Conservation (phyloP, 371 early-diverging fungal species). For the Syncephalastrum monosporum region DNA sequence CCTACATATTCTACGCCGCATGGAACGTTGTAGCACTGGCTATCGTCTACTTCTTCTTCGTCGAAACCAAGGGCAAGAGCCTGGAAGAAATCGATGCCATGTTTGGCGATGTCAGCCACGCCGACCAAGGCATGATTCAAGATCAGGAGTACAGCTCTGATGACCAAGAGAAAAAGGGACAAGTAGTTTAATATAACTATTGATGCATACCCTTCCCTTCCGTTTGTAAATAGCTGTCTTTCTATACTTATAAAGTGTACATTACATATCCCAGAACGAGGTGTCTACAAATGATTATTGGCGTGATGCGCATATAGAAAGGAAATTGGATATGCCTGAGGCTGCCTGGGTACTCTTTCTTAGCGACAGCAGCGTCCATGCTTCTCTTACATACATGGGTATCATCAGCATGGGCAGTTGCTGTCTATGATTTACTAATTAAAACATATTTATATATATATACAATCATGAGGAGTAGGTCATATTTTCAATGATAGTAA, state of each 20-base stretch:
- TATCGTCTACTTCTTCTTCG: slow-evolving; percentile 30
- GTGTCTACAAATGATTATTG: no score
- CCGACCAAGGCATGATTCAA: slow-evolving; percentile 2
- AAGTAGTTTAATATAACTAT: not conserved
- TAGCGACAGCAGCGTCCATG: no score
- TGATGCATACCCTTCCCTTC: no score
- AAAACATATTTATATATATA: not conserved
- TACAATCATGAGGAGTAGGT: not conserved
- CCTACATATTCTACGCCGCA: slow-evolving; percentile 53
- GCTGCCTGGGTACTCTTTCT: no score
- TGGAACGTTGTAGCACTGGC: slow-evolving; percentile 31
- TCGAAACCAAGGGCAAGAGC: slow-evolving; percentile 52
- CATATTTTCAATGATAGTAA: slow-evolving; percentile 17
- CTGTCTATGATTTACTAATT: no score
- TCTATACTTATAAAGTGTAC: no score
- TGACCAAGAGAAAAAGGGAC: slow-evolving; percentile 2
- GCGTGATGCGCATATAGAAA: no score
- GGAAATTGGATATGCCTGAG: no score
- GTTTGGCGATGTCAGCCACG: slow-evolving; percentile 31
- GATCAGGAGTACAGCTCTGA: not conserved
- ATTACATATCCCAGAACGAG: no score
- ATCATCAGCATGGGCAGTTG: no score
- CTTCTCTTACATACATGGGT: no score
- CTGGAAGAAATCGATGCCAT: slow-evolving; percentile 52
- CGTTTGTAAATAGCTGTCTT: no score